A percentile compares a stretch with the other conserved stretches of the same genome.
These are phyloP conservation scores for Ambrosia hybrid DNA, from an alignment of 140 eudicot species.

Conservation along the genomic window DNA sequence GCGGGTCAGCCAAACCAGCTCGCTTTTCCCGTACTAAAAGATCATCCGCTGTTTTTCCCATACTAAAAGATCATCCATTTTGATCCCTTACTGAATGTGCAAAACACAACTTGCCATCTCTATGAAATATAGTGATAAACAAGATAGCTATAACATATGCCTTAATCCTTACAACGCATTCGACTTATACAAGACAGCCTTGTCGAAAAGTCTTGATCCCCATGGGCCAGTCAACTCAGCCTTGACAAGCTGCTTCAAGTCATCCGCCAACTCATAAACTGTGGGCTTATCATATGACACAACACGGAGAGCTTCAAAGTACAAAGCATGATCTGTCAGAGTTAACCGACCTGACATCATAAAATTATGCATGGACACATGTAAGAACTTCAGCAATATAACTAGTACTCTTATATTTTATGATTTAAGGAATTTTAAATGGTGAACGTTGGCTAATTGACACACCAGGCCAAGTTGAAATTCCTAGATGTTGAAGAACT, in stretches of 20 bases:
- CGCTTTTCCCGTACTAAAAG: no score
- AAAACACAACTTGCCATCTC: neutral
- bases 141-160: slow-evolving; percentile 11
- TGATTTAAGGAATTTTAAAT: neutral
- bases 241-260: slow-evolving; percentile 80
- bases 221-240: slow-evolving; percentile 98
- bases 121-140: slow-evolving; percentile 11
- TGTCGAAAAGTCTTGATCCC: slow-evolving; percentile 96
- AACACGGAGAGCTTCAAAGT: slow-evolving; percentile 87
- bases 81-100: neutral
- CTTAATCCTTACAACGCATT: slow-evolving; percentile 55
- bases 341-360: slow-evolving; percentile 72
- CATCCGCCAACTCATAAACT: slow-evolving; percentile 72
- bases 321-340: slow-evolving; percentile 89
- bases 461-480: slow-evolving; percentile 93
- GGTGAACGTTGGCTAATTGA: slow-evolving; percentile 17
- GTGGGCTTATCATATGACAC: slow-evolving; percentile 88
- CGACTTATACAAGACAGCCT: slow-evolving; percentile 79
- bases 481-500: slow-evolving; percentile 93
- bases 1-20: neutral
- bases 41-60: neutral
- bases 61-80: neutral
- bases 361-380: slow-evolving; percentile 11
- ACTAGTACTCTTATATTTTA: neutral
- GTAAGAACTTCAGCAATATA: slow-evolving; percentile 4